Evolutionary conservation across 1,284 basidiomycete genomes (phyloP), one percentile per base, ranked within the genome.

Genomic region (Microbotryum violaceum): DNA sequence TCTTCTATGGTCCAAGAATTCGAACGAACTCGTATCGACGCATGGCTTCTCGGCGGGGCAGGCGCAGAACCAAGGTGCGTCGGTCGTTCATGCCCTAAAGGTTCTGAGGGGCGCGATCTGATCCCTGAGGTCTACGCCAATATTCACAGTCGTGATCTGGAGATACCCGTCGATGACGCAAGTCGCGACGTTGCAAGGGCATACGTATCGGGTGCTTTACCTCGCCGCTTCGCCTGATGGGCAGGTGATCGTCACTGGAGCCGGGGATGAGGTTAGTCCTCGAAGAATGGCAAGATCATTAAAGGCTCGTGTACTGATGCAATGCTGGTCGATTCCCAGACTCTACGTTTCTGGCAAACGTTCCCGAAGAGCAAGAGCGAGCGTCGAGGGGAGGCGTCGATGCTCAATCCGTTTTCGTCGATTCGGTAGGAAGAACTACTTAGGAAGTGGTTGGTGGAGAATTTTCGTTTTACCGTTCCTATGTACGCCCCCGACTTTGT

Each of bases 231-330:
- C 71, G 23, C 76, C 76, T 6, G 71, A 70, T 7, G 75, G 74
- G 18, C 90, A 96, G 78, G 97, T 91, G 10, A 97, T 97, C 68
- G 96, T 97, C 29, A 97, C 93, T 0, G 94, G 94, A 4, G 93
- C 96, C 0, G 94, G 96, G 1, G 94, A 98, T 76, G 94, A 98
- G 37, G 37, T 42, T 5, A 42, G 37, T 42, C 31, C 31, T 18
- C 16, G 37, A 18, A 1, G 4, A 42, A 12, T 42, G 12, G 37
- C 2, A 18, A 42, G 31, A 31, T 31, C 31, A 31, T 31, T 7
- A 8, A 31, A 31, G 7, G 31, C 8, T 31, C 31, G 1, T 9
- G 5, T 42, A 3, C 37, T 42, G 37, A 42, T 42, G 12, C 37
- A 18, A 18, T 16, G 37, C 37, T 18, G 1, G 8, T 31, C 31